These are phyloP conservation scores for Neoboletus subvelutipes DNA, from an alignment of 768 basidiomycete genomes.

Conservation along the genomic window DNA sequence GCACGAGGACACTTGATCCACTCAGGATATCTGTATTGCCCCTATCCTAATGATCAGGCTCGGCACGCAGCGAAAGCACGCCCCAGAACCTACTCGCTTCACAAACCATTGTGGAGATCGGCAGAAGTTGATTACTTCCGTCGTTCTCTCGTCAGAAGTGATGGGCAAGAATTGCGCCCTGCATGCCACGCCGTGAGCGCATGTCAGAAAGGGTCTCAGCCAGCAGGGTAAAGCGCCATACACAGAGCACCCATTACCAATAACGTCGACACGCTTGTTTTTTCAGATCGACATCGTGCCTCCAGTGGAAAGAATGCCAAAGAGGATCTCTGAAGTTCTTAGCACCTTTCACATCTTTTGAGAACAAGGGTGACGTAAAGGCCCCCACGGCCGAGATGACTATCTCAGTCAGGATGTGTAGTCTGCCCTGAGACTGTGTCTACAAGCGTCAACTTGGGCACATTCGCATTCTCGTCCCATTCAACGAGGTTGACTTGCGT, in stretches of 20 bases:
- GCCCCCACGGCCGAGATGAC: background rate
- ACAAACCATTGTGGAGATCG: constrained; percentile 59
- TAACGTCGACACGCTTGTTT: constrained; percentile 56
- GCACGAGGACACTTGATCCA: background rate
- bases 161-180: constrained; percentile 63
- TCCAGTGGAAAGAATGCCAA: constrained; percentile 60
- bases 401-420: constrained; percentile 8
- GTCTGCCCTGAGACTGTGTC: constrained; percentile 35
- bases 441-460: constrained; percentile 42
- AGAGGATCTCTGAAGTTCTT: constrained; percentile 41
- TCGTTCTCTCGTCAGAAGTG: constrained; percentile 49
- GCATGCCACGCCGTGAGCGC: constrained; percentile 9
- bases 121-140: constrained; percentile 56
- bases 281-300: constrained; percentile 50
- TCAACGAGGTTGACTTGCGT: constrained; percentile 36
- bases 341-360: background rate
- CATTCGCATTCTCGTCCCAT: constrained; percentile 45
- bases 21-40: background rate
- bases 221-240: constrained; percentile 35
- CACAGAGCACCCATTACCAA: constrained; percentile 65
- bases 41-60: background rate
- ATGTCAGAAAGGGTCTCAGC: constrained; percentile 4
- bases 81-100: constrained; percentile 31
- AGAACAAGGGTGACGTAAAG: constrained; percentile 3
- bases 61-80: constrained; percentile 12